These are phyloP conservation scores for Venturia carpophila DNA, from an alignment of 2,329 filamentous ascomycete genomes.

Conservation along the genomic window DNA sequence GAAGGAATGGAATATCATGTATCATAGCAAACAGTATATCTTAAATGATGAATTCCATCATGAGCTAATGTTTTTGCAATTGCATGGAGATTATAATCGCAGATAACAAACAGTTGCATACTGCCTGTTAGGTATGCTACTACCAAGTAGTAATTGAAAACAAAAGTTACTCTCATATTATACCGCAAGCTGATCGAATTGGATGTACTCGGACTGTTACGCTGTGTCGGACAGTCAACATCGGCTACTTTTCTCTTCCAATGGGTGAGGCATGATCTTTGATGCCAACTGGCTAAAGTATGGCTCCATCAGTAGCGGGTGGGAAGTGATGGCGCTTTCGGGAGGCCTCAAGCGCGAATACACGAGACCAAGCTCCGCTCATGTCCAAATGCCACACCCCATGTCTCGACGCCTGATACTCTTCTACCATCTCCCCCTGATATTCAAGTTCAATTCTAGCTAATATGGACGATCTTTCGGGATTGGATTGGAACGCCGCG, in stretches of 20 bases:
- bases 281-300: too few species aligned
- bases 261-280: neutral
- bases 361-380: neutral
- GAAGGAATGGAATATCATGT: neutral
- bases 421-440: neutral
- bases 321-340: neutral
- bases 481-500: slow-evolving; percentile 39
- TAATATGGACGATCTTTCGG: slow-evolving; percentile 42
- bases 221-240: too few species aligned
- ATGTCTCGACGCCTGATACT: neutral
- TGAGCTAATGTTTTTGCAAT: neutral
- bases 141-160: too few species aligned
- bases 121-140: too few species aligned
- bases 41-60: neutral
- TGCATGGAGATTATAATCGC: neutral
- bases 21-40: slow-evolving; percentile 1
- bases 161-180: too few species aligned
- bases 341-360: neutral
- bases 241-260: too few species aligned
- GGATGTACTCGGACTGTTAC: too few species aligned
- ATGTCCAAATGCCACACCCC: neutral
- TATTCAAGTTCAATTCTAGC: neutral
- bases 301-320: neutral
- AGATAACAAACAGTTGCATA: too few species aligned
- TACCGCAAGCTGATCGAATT: too few species aligned